Evolutionary conservation across 352 stramenopile genomes (phyloP).

Genomic region (Globisporangium cederbergense): DNA sequence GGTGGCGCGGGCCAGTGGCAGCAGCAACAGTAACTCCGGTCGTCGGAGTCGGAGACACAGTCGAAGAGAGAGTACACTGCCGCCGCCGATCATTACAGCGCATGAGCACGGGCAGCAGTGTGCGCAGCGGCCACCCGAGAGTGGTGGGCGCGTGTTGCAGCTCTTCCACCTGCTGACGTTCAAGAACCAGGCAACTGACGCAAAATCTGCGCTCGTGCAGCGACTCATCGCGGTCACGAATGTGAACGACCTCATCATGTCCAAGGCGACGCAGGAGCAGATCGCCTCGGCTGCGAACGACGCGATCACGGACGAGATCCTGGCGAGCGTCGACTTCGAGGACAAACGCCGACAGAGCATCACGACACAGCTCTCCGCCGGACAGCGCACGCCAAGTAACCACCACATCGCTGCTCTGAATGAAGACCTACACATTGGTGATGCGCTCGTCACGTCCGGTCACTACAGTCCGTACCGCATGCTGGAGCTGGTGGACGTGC

Average conservation of each 20-base stretch:
- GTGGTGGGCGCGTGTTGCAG: slow-evolving; percentile 39
- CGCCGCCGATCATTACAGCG: slow-evolving; percentile 9
- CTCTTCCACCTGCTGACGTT: slow-evolving; percentile 63
- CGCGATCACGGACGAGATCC: slow-evolving; percentile 69
- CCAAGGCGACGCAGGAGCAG: slow-evolving; percentile 60
- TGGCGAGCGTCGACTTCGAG: slow-evolving; percentile 59
- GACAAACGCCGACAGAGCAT: slow-evolving; percentile 39
- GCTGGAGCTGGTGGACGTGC: slow-evolving; percentile 68
- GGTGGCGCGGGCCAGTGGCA: background rate
- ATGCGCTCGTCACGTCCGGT: slow-evolving; percentile 8
- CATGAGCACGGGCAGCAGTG: background rate
- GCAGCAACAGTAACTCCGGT: background rate
- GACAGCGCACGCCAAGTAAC: slow-evolving; percentile 9
- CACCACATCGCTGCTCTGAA: background rate
- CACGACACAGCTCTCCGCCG: slow-evolving; percentile 9
- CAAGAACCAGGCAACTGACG: slow-evolving; percentile 50
- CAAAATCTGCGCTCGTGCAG: slow-evolving; percentile 49
- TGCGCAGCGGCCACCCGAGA: slow-evolving; percentile 8
- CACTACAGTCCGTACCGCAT: slow-evolving; percentile 59
- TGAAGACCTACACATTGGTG: background rate
- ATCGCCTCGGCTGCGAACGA: slow-evolving; percentile 69
- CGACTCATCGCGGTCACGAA: slow-evolving; percentile 50
- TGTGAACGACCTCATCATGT: slow-evolving; percentile 62
- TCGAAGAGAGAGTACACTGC: slow-evolving; percentile 2
- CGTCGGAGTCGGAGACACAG: slow-evolving; percentile 2